Conservation (phyloP, 2,329 filamentous ascomycete species). For the Purpureocillium takamizusanense region DNA sequence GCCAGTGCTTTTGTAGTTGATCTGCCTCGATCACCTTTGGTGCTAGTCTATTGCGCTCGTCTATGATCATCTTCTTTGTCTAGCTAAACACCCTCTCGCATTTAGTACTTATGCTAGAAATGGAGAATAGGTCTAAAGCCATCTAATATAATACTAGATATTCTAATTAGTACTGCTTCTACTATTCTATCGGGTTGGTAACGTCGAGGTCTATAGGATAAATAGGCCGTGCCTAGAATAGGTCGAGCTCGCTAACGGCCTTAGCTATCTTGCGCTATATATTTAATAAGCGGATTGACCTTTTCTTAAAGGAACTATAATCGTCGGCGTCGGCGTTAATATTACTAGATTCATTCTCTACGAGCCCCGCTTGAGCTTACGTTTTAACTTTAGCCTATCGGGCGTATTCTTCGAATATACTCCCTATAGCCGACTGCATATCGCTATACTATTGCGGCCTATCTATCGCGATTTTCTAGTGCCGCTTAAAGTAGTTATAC, state of each 20-base stretch:
- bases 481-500: slow-evolving; percentile 2
- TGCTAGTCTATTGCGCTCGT: slow-evolving; percentile 1
- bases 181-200: slow-evolving; percentile 1
- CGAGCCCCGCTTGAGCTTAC: neutral
- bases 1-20: neutral
- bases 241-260: neutral
- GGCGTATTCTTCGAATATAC: too few species aligned
- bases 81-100: slow-evolving; percentile 1
- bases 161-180: neutral
- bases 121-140: neutral
- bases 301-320: neutral
- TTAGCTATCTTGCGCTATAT: neutral
- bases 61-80: neutral
- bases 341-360: neutral
- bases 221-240: slow-evolving; percentile 2
- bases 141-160: neutral
- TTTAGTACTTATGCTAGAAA: neutral
- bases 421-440: slow-evolving; percentile 1
- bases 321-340: slow-evolving; percentile 1
- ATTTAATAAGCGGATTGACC: too few species aligned
- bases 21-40: neutral
- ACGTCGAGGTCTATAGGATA: neutral
- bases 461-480: slow-evolving; percentile 1
- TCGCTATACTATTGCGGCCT: slow-evolving; percentile 1
- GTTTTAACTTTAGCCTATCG: too few species aligned